These are phyloP conservation scores for Microglena sp. DNA, from an alignment of 139 green algal genomes.

Conservation along the genomic window DNA sequence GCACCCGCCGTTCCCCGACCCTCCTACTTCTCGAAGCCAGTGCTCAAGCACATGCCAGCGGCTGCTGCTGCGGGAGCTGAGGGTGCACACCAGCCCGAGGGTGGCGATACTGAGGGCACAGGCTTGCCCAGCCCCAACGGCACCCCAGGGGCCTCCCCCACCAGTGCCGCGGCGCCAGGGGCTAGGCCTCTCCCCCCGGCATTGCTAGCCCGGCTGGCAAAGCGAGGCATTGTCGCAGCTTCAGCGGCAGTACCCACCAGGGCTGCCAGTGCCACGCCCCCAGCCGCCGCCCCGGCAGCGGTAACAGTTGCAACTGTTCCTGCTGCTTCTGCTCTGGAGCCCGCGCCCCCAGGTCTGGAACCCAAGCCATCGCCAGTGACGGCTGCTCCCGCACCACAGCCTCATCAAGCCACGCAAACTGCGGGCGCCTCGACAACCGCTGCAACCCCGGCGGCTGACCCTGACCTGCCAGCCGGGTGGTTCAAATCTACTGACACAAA, in stretches of 20 bases:
- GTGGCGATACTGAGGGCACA: too few relatives aligned
- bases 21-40: constrained; percentile 12
- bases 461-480: constrained; percentile 51
- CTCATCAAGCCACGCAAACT: too few relatives aligned
- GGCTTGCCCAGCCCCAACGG: too few relatives aligned
- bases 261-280: background rate
- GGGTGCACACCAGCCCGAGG: background rate
- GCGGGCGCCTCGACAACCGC: constrained; percentile 4
- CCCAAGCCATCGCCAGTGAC: too few relatives aligned
- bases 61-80: background rate
- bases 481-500: constrained; percentile 47
- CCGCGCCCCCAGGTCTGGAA: too few relatives aligned
- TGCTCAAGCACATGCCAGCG: constrained; percentile 7
- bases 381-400: too few relatives aligned
- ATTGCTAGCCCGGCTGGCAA: constrained; percentile 38
- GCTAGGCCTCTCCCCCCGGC: constrained; percentile 45
- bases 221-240: constrained; percentile 32
- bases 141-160: too few relatives aligned
- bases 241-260: background rate
- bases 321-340: constrained; percentile 5
- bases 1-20: too few relatives aligned
- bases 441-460: constrained; percentile 5
- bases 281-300: background rate
- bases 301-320: background rate
- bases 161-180: background rate